Conservation (phyloP, 331 rosid species). For the Prunus yedoensis region DNA sequence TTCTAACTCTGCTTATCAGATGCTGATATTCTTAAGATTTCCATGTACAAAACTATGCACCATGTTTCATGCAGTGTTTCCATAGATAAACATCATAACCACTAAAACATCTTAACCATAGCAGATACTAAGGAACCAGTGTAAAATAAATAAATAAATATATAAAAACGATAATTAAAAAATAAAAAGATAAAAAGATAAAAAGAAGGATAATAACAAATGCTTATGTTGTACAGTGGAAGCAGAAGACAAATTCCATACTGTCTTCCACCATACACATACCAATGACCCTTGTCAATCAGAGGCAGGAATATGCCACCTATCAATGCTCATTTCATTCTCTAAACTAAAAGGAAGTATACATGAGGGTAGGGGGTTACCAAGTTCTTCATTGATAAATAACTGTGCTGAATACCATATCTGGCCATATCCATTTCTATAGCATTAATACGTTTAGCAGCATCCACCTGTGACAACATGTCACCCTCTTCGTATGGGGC, state of each 20-base stretch:
- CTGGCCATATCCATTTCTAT: constrained; percentile 73
- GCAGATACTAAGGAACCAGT: not conserved
- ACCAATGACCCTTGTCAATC: not conserved
- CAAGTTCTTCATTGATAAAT: constrained; percentile 55
- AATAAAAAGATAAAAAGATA: not conserved
- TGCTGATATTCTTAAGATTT: not conserved
- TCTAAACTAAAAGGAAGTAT: constrained; percentile 2
- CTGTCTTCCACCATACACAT: not conserved
- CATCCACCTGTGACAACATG: constrained; percentile 56
- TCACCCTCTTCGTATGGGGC: constrained; percentile 69
- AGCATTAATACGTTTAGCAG: constrained; percentile 61
- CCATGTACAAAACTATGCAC: not conserved
- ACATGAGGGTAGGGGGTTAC: constrained; percentile 42
- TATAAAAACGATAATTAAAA: too few species aligned
- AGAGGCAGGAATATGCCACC: not conserved
- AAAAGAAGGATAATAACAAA: not conserved
- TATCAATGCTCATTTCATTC: not conserved
- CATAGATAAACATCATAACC: not conserved
- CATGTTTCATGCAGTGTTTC: not conserved
- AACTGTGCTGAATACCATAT: constrained; percentile 65
- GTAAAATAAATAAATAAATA: too few species aligned
- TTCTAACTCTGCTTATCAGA: not conserved
- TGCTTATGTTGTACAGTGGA: too few species aligned
- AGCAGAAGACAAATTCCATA: not conserved
- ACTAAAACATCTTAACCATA: not conserved